Evolutionary conservation across 2,329 filamentous ascomycete genomes (phyloP).

Genomic region (Sclerotinia minor): DNA sequence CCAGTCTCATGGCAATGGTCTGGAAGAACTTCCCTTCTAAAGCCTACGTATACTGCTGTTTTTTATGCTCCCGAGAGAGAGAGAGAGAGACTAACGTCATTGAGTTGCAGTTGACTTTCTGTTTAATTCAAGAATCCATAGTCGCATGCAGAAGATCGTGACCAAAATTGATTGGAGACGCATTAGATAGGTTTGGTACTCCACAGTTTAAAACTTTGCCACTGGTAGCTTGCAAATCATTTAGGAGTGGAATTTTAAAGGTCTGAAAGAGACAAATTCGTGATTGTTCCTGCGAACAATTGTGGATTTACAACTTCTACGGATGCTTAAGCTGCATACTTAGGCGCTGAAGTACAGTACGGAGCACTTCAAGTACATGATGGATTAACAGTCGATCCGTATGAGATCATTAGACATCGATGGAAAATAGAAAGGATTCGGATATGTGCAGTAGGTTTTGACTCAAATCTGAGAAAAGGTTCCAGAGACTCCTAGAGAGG

Average conservation of each 20-base stretch:
- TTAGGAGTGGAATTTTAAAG: slow-evolving; percentile 13
- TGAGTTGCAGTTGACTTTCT: slow-evolving; percentile 5
- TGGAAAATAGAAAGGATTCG: neutral
- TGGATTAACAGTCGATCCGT: slow-evolving; percentile 6
- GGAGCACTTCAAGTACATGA: slow-evolving; percentile 10
- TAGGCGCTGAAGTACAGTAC: neutral
- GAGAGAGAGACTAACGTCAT: slow-evolving; percentile 12
- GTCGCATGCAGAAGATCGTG: slow-evolving; percentile 24
- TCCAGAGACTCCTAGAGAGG: neutral
- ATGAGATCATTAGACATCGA: slow-evolving; percentile 11
- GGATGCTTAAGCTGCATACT: slow-evolving; percentile 18
- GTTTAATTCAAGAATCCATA: slow-evolving; percentile 16
- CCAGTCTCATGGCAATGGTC: slow-evolving; percentile 10
- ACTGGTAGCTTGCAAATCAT: slow-evolving; percentile 17
- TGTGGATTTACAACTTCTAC: slow-evolving; percentile 15
- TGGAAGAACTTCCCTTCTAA: neutral
- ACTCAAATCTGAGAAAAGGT: neutral
- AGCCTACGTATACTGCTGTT: slow-evolving; percentile 1
- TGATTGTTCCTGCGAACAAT: slow-evolving; percentile 24
- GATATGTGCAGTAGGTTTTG: neutral
- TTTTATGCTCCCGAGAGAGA: neutral
- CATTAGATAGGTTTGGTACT: slow-evolving; percentile 19
- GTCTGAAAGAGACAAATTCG: slow-evolving; percentile 2
- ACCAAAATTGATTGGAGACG: slow-evolving; percentile 20
- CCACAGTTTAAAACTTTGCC: slow-evolving; percentile 22